Percentiles rank a stretch among this genome's conserved stretches.
Conservation (phyloP, 2,329 filamentous ascomycete species). For the Penicillium occitanis region DNA sequence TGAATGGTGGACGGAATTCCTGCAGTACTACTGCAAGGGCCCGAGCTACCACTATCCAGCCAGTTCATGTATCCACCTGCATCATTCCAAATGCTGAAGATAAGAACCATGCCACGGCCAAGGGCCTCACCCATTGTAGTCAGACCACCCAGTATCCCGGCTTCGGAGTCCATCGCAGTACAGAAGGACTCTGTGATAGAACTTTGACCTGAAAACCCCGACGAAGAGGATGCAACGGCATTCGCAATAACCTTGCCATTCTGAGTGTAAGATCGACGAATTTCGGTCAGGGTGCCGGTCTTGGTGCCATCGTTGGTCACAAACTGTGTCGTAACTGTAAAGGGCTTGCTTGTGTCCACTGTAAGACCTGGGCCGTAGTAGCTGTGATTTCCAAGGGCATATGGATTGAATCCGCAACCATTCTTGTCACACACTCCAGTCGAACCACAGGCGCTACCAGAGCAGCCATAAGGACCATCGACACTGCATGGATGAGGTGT, state of each 20-base stretch:
- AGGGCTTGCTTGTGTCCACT: conserved; percentile 59
- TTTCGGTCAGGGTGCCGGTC: conserved; percentile 57
- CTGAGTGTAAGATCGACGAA: conserved; percentile 66
- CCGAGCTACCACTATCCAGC: conserved; percentile 69
- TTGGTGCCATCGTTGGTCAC: conserved; percentile 52
- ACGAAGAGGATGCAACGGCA: conserved; percentile 48
- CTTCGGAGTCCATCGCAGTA: conserved; percentile 52
- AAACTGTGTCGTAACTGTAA: conserved; percentile 70
- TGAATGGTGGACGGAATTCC: conserved; percentile 56
- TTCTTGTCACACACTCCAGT: conserved; percentile 65
- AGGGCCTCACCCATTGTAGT: conserved; percentile 57
- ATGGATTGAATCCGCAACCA: conserved; percentile 69
- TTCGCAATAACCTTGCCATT: conserved; percentile 61
- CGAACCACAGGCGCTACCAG: conserved; percentile 56
- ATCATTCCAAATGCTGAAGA: conserved; percentile 61
- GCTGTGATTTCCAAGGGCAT: conserved; percentile 62
- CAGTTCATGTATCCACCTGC: conserved; percentile 69
- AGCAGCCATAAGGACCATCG: conserved; percentile 40
- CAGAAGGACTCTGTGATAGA: conserved; percentile 61
- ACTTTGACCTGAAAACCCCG: conserved; percentile 50
- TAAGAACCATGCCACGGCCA: conserved; percentile 61
- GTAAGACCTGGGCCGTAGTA: conserved; percentile 59
- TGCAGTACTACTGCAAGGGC: conserved; percentile 54
- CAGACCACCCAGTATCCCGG: conserved; percentile 56
- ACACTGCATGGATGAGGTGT: conserved; percentile 63